Conservation (phyloP, 768 basidiomycete species). For the Suillus discolor region DNA sequence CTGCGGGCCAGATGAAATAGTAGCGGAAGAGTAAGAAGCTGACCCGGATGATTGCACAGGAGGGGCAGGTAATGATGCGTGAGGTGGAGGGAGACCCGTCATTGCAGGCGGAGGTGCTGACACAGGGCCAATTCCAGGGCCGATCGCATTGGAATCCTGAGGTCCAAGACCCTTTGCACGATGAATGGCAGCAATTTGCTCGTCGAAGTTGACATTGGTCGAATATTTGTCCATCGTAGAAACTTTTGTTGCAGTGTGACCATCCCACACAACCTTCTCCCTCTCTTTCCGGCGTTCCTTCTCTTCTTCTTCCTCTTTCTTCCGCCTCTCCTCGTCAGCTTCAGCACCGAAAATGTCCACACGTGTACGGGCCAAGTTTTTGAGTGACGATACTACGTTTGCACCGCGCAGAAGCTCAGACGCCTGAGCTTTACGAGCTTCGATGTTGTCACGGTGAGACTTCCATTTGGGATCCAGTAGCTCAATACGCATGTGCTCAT, state of each 20-base stretch:
- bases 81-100: conserved; percentile 65
- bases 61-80: conserved; percentile 73
- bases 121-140: conserved; percentile 85
- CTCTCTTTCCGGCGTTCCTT: conserved; percentile 79
- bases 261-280: conserved; percentile 98
- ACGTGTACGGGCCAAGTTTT: conserved; percentile 91
- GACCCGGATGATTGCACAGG: conserved; percentile 51
- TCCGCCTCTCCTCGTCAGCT: conserved; percentile 87
- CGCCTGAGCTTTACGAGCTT: conserved; percentile 87
- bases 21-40: conserved; percentile 71
- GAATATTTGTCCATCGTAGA: conserved; percentile 93
- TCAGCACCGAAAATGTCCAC: conserved; percentile 97
- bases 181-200: conserved; percentile 97
- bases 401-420: conserved; percentile 89
- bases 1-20: conserved; percentile 89
- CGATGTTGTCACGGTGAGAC: conserved; percentile 87
- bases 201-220: conserved; percentile 91
- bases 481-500: conserved; percentile 99
- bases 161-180: conserved; percentile 88
- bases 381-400: conserved; percentile 91
- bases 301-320: conserved; percentile 86
- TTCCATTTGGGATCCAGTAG: conserved; percentile 98
- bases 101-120: conserved; percentile 67
- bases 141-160: conserved; percentile 78
- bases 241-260: conserved; percentile 93